Base-by-base conservation (phyloP, 768 basidiomycete genomes). In the Hypholoma sublateritium region DNA sequence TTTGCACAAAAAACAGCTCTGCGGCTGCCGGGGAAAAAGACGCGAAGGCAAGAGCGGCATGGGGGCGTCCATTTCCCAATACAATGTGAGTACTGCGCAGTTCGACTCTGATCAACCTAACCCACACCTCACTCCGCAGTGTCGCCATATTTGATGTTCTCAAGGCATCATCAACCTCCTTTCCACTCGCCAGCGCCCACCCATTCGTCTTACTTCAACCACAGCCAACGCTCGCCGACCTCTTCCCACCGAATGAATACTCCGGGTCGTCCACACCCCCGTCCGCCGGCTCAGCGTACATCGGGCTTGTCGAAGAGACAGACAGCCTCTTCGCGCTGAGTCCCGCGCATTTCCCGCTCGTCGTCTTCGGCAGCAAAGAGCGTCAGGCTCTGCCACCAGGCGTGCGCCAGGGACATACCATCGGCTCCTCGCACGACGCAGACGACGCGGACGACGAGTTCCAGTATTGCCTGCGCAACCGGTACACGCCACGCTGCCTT, bases 161-260 rank as follows among this genome's bases (percentile, higher is more conserved):
- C 5, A 79, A 79, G 16, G 68, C 72, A 53, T 69, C 50, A 47
- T 61, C 55, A 59, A 52, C 41, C 28, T 56, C 69, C 44, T 53
- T 63, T 34, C 59, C 55, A 14, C 49, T 60, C 50, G 66, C 28
- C 5, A 70, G 61, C 66, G 69, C 41, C 59, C 81, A 61, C 73
- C 86, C 94, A 3, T 87, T 96, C 65, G 87, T 93, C 7, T 84
- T 98, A 11, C 84, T 94, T 13, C 95, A 98, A 68, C 95, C 95
- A 12, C 87, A 84, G 1, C 88, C 91, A 0, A 80, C 84, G 34
- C 77, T 94, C 1, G 79, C 86, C 17, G 87, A 93, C 34, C 76
- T 96, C 7, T 77, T 94, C 34, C 86, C 87, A 9, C 34, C 28
- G 48, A 16, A 28, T n/a, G 34, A 19, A n/a, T 71, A 72, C 5